These are phyloP conservation scores for Dipodascopsis uninucleata DNA, from an alignment of 805 yeast genomes.

Conservation along the genomic window DNA sequence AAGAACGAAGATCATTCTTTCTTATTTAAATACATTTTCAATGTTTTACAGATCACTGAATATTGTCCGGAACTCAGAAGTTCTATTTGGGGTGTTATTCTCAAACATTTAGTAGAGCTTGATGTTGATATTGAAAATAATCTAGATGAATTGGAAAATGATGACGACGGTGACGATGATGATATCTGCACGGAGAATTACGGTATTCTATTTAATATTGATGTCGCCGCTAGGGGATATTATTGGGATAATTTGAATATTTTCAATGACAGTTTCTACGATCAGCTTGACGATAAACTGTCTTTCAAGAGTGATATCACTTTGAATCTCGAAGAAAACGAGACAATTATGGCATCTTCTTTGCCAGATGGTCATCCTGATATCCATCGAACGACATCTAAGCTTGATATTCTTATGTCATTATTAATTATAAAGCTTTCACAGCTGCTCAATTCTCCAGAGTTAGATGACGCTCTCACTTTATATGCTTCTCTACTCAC, in stretches of 20 bases:
- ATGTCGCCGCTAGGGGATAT: too few relatives aligned
- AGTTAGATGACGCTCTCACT: slow-evolving; percentile 58
- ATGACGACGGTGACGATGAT: slow-evolving; percentile 53
- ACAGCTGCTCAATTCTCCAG: slow-evolving; percentile 42
- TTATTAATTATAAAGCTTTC: slow-evolving; percentile 53
- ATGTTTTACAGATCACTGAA: slow-evolving; percentile 54
- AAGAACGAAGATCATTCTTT: slow-evolving; percentile 57
- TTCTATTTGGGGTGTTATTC: slow-evolving; percentile 72
- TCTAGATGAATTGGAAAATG: slow-evolving; percentile 78
- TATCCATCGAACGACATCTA: slow-evolving; percentile 34
- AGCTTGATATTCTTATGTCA: slow-evolving; percentile 67
- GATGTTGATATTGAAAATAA: slow-evolving; percentile 92
- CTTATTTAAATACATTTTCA: slow-evolving; percentile 60
- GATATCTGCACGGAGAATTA: too few relatives aligned
- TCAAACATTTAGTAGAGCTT: slow-evolving; percentile 76
- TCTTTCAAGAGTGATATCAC: too few relatives aligned
- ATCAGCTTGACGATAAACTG: too few relatives aligned
- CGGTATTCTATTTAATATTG: too few relatives aligned
- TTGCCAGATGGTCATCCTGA: too few relatives aligned
- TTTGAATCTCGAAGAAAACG: too few relatives aligned
- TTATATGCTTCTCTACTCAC: slow-evolving; percentile 72
- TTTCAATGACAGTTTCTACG: too few relatives aligned
- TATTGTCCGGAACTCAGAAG: slow-evolving; percentile 76
- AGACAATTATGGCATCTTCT: too few relatives aligned
- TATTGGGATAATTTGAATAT: too few relatives aligned